A percentile compares a stretch with the other conserved stretches of the same genome.
Conservation (phyloP, 371 early-diverging fungal genomes). For the Saksenaea oblongispora region DNA sequence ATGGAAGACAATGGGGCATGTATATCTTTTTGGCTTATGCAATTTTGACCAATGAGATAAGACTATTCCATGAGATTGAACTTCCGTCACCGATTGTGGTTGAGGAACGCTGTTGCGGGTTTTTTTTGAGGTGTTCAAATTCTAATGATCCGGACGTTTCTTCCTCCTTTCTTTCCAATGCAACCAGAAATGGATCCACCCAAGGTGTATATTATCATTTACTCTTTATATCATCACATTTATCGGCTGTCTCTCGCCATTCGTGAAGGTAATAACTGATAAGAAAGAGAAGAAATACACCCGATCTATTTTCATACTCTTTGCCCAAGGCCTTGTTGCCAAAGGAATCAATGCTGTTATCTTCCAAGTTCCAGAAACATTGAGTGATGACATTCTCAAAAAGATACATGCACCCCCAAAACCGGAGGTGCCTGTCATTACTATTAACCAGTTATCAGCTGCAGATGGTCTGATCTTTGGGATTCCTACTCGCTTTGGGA, state of each 20-base stretch:
- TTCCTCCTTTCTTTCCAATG: not conserved
- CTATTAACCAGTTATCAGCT: constrained; percentile 55
- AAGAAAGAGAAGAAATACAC: too few species aligned
- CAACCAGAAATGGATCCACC: constrained; percentile 34
- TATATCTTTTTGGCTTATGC: too few species aligned
- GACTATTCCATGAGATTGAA: too few species aligned
- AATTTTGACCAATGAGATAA: too few species aligned
- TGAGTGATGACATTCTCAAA: constrained; percentile 61
- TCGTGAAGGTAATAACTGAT: constrained; percentile 66
- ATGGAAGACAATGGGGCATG: too few species aligned
- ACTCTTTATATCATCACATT: constrained; percentile 62
- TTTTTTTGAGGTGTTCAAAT: not conserved
- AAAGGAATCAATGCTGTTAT: constrained; percentile 63
- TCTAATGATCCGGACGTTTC: not conserved
- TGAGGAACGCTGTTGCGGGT: not conserved
- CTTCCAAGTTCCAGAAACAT: constrained; percentile 72
- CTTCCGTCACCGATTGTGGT: too few species aligned
- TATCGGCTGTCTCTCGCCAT: constrained; percentile 58
- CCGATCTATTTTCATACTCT: too few species aligned
- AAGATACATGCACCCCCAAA: constrained; percentile 73
- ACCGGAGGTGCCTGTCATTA: constrained; percentile 66
- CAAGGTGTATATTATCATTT: constrained; percentile 47
- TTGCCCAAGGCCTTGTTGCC: constrained; percentile 50
- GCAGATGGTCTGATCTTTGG: constrained; percentile 85
- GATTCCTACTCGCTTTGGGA: constrained; percentile 65